phyloP scores from a whole-genome alignment of 805 yeast species.

The Sungouiozyma intestinalis region DNA sequence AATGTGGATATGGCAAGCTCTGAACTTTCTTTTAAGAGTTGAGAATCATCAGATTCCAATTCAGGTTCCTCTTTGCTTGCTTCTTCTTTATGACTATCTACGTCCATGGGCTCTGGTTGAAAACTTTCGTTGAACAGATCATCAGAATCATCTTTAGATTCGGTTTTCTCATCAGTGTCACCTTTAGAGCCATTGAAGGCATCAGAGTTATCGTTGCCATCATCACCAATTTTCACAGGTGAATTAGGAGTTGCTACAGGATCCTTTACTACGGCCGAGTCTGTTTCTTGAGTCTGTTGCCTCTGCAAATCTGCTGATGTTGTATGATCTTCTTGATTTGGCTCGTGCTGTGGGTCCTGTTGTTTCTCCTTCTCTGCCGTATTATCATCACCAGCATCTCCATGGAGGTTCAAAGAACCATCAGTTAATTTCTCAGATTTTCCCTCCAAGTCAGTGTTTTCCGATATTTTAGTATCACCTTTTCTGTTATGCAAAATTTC shows the following conservation, averaged over 20 bases:
- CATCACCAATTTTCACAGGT: too few species aligned
- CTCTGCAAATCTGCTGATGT: too few species aligned
- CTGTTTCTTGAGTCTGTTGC: not conserved
- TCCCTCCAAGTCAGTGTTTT: not conserved
- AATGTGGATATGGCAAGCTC: conserved; percentile 62
- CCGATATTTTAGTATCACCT: conserved; percentile 1
- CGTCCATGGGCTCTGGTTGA: not conserved
- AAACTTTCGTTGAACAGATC: not conserved
- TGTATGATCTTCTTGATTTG: too few species aligned
- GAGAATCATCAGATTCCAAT: not conserved
- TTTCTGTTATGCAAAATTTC: not conserved
- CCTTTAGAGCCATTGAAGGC: not conserved
- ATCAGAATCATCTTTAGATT: not conserved
- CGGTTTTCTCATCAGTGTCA: not conserved
- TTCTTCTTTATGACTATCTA: not conserved
- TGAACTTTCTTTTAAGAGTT: conserved; percentile 42
- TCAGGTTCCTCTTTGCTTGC: not conserved
- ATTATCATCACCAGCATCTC: not conserved
- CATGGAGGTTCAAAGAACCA: not conserved
- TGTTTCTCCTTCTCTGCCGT: not conserved
- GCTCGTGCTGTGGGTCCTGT: not conserved
- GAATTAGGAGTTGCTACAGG: not conserved
- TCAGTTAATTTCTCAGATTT: conserved; percentile 2
- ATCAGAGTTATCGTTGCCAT: not conserved
- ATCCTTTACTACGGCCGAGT: not conserved